A percentile compares a stretch with the other conserved stretches of the same genome.
Conservation (phyloP, 371 early-diverging fungal species). For the Lichtheimia corymbifera region DNA sequence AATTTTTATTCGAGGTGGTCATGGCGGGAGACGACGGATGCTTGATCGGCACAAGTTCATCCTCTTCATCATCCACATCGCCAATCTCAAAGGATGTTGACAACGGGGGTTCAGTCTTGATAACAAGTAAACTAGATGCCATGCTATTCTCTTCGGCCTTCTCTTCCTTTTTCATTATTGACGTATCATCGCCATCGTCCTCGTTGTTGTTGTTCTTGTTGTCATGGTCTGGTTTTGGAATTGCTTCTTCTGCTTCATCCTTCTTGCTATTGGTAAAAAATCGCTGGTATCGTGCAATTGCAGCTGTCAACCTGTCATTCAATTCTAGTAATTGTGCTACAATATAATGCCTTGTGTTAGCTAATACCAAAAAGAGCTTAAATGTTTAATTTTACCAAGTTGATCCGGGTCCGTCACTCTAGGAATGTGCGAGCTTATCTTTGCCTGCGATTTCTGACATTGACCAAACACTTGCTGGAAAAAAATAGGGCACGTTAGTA, state of each 20-base stretch:
- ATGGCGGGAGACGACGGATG: conserved; percentile 9
- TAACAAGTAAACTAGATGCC: conserved; percentile 10
- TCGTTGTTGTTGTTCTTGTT: not conserved
- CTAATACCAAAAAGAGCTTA: too few relatives aligned
- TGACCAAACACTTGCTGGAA: conserved; percentile 42
- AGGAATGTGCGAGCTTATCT: conserved; percentile 36
- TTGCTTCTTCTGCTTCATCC: not conserved
- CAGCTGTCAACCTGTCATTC: conserved; percentile 39
- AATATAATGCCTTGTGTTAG: not conserved
- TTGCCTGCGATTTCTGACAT: conserved; percentile 32
- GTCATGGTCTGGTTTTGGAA: conserved; percentile 10
- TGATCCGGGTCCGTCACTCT: conserved; percentile 32
- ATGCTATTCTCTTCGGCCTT: not conserved
- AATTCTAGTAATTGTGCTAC: conserved; percentile 31
- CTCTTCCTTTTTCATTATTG: not conserved
- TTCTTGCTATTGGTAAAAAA: conserved; percentile 8
- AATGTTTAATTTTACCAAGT: conserved; percentile 32
- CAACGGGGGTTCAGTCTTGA: conserved; percentile 12
- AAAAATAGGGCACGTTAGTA: too few relatives aligned
- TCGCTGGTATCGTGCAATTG: conserved; percentile 22
- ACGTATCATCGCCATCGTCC: not conserved
- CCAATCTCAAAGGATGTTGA: conserved; percentile 51
- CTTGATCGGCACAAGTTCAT: conserved; percentile 16
- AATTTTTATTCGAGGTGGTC: not conserved
- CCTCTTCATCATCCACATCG: conserved; percentile 56